Evolutionary conservation across 805 yeast species (phyloP), one percentile per base, ranked within the genome.

Genomic region (Cyberlindnera mississippiensis): DNA sequence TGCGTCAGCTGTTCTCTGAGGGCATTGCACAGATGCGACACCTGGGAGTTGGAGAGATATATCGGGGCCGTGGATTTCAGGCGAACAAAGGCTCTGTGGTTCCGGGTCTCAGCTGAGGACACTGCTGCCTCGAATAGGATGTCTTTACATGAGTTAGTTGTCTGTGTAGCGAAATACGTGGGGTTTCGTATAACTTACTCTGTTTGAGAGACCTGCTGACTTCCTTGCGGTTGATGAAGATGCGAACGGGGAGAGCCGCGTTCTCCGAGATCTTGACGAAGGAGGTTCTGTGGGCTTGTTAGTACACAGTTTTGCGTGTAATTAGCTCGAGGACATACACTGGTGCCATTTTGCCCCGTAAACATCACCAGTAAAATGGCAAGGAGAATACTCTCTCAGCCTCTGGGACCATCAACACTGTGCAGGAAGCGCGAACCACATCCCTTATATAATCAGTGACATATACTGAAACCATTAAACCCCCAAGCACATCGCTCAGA

Each of bases 31-130:
- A 56, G 42, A 10, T 46, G 42, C 5, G 31, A 9, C 4, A 55
- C 33, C 38, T 56, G 59, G 6, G 41, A 28, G 32, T 56, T 55
- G 6, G 56, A 53, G 9, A 56, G 37, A 28, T 51, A 41, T 0
- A 55, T 40, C 13, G 46, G 28, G 1, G 46, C 16, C n/a, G 50
- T 42, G 10, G 46, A 43, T 16, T 37, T 32, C 15, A 52, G 36
- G 2, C 53, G 28, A 2, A 54, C 50, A 9, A 54, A 16, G 0
- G 55, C 53, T 18, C 44, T 37, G 19, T 52, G 56, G 28, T 35
- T 42, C 17, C 38, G 42, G 3, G 56, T 52, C 8, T 47, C 42
- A 2, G 48, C 44, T 4, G 55, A 46, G 3, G 53, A 42, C 4
- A 54, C 48, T 2, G 50, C 57, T 11, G 54, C 48, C 37, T 53